A percentile compares a stretch with the other conserved stretches of the same genome.
Evolutionary conservation across 1,139 yeast genomes (phyloP).

Genomic region (Sugiyamaella paludigena): DNA sequence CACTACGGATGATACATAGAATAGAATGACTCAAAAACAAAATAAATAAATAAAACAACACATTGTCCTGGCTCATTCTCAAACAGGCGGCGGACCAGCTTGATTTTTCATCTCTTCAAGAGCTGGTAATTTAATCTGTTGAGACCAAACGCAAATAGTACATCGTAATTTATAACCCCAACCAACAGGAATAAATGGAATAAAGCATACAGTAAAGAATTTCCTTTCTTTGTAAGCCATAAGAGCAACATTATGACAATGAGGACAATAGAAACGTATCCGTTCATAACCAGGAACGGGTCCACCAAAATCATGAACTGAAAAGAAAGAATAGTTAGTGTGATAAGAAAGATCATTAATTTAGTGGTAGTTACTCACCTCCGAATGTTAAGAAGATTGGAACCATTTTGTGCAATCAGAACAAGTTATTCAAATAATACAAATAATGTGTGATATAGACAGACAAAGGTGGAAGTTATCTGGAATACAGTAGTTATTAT

Average conservation of each 20-base stretch:
- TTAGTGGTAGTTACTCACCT: slow-evolving; percentile 24
- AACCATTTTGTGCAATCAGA: slow-evolving; percentile 13
- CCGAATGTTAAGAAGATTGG: slow-evolving; percentile 34
- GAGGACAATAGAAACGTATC: slow-evolving; percentile 35
- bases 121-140: slow-evolving; percentile 40
- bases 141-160: slow-evolving; percentile 47
- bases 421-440: too few species aligned
- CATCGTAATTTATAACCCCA: slow-evolving; percentile 48
- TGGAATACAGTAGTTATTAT: too few species aligned
- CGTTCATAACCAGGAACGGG: slow-evolving; percentile 30
- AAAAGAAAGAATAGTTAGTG: too few species aligned
- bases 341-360: too few species aligned
- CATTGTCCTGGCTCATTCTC: too few species aligned
- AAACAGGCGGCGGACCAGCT: background rate
- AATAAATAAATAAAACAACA: too few species aligned
- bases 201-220: slow-evolving; percentile 47
- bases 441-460: too few species aligned
- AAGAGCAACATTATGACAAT: slow-evolving; percentile 44
- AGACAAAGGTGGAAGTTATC: too few species aligned
- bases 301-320: slow-evolving; percentile 30
- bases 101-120: slow-evolving; percentile 36
- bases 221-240: slow-evolving; percentile 45
- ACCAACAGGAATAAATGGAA: slow-evolving; percentile 47
- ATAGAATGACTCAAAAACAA: too few species aligned
- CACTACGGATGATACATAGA: too few species aligned